Evolutionary conservation across 2,329 filamentous ascomycete genomes (phyloP).

Genomic region (Trichoderma semiorbis): DNA sequence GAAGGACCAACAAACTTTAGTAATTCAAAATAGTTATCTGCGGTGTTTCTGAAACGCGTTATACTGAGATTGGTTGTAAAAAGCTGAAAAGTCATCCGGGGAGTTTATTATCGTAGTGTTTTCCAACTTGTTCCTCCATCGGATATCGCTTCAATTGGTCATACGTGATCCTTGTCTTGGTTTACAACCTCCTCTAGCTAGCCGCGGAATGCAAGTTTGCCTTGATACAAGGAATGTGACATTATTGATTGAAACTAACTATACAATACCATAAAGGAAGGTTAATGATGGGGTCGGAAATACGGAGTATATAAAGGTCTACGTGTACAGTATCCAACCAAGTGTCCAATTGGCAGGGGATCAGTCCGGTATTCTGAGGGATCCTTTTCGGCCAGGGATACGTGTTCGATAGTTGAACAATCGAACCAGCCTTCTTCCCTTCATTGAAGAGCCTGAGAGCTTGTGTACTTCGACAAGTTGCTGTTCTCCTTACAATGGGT

Average conservation of each 20-base stretch:
- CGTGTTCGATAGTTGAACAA: neutral
- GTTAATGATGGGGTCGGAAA: neutral
- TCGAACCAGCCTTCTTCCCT: neutral
- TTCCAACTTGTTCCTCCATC: neutral
- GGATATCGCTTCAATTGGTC: neutral
- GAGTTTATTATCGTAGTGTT: neutral
- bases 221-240: neutral
- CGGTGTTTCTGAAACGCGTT: neutral
- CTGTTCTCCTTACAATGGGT: neutral
- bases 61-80: neutral
- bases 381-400: neutral
- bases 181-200: neutral
- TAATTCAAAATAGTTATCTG: neutral
- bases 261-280: neutral
- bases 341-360: neutral
- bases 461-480: neutral
- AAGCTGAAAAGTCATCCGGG: neutral
- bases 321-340: neutral
- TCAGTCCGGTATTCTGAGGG: neutral
- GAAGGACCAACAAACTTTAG: neutral
- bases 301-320: neutral
- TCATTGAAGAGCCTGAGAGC: neutral
- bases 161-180: neutral
- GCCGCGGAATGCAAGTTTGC: neutral
- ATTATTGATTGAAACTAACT: neutral